Evolutionary conservation across 2,329 filamentous ascomycete genomes (phyloP), one percentile per base, ranked within the genome.

Genomic region (Monilinia laxa): DNA sequence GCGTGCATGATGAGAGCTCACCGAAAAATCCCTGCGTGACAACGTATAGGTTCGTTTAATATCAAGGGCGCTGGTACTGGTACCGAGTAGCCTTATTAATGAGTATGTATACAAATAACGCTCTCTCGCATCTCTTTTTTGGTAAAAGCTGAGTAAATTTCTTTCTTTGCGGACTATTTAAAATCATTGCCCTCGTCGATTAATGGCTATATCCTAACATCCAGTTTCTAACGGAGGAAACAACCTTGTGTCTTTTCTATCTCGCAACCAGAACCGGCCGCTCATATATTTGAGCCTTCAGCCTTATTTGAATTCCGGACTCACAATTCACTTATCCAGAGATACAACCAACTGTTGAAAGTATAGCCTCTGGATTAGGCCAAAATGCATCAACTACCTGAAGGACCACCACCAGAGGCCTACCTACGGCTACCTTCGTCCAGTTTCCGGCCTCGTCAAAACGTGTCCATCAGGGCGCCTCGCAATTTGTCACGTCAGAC

Each of bases 401-500:
- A 35, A 42, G 1, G 56, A 47, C 51, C 28, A 51, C 11, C 25
- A 18, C 12, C 51, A 25, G 3, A 25, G 12, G 23, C 31, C 25
- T 51, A 51, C 47, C 23, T 57, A 31, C 65, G 31, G 35, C 65
- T 58, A 42, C 59, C 65, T 55, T 10, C 23, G 52, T n/a, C 18
- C 9, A 38, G 9, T 38, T 31, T 40, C 18, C 59, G 51, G 56
- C 4, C 59, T 56, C 51, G 42, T n/a, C n/a, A 42, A 40, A 18
- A n/a, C 28, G 28, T 31, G n/a, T 56, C 65, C 9, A 52, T 51
- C n/a, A 35, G 28, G 28, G 25, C 52, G 20, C 4, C 12, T 40
- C 18, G 28, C 18, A 47, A 62, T 28, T 57, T 72, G 35, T 64
- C 62, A 23, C 64, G 62, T 6, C 66, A 68, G 40, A 51, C 25